phyloP scores from a whole-genome alignment of 768 basidiomycete species.

The Agaricus sinodeliciosus region DNA sequence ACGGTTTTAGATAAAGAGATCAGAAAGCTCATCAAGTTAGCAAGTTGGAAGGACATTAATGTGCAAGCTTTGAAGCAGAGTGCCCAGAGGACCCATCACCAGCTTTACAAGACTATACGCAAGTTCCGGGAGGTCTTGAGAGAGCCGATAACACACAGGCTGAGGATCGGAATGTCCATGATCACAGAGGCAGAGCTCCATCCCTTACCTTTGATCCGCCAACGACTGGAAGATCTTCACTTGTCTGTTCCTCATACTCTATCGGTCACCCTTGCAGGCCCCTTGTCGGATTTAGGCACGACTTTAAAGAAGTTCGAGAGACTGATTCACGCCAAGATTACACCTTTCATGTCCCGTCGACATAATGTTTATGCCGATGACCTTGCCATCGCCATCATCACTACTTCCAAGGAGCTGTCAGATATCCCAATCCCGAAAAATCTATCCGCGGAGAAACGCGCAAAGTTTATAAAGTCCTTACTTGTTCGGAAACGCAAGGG shows the following conservation, averaged over 20 bases:
- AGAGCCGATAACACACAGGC: slow-evolving; percentile 48
- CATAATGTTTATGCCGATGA: slow-evolving; percentile 43
- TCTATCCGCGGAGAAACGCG: slow-evolving; percentile 41
- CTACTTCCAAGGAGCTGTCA: slow-evolving; percentile 52
- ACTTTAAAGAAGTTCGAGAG: slow-evolving; percentile 46
- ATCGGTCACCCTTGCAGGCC: slow-evolving; percentile 13
- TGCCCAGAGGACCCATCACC: slow-evolving; percentile 84
- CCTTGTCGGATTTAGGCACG: slow-evolving; percentile 40
- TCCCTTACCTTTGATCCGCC: slow-evolving; percentile 6
- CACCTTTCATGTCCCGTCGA: slow-evolving; percentile 32
- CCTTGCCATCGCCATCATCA: slow-evolving; percentile 57
- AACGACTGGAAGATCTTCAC: background rate
- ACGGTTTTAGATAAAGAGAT: slow-evolving; percentile 71
- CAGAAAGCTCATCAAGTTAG: slow-evolving; percentile 82
- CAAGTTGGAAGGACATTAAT: slow-evolving; percentile 98
- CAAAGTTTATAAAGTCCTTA: slow-evolving; percentile 65
- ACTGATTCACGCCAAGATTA: slow-evolving; percentile 37
- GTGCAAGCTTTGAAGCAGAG: slow-evolving; percentile 90
- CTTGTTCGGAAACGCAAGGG: slow-evolving; percentile 83
- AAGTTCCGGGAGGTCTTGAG: slow-evolving; percentile 90
- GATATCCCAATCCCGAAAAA: slow-evolving; percentile 34
- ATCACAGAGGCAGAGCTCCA: slow-evolving; percentile 27
- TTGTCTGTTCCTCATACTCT: background rate
- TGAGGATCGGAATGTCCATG: slow-evolving; percentile 30
- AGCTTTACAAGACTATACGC: slow-evolving; percentile 83